Evolutionary conservation across 148 eudicot species (phyloP), one percentile per base, ranked within the genome.

Genomic region (Camellia japonica): DNA sequence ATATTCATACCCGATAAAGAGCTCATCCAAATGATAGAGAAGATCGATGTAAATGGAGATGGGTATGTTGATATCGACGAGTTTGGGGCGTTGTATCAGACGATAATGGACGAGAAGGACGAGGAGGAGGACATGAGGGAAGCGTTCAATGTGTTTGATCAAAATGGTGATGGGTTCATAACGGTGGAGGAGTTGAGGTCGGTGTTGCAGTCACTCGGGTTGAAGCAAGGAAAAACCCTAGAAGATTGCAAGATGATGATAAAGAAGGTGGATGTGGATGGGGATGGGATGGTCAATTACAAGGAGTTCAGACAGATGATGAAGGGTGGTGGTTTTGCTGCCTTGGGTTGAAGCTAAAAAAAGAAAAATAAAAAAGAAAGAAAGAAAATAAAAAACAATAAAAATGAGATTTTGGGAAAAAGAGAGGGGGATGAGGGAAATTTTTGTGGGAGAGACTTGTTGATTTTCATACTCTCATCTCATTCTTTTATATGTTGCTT

Each of bases 1-100:
- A 86, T 86, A 18, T 73, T 60, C 87, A 84, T 86, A 0, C 83
- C 84, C 0, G 89, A 86, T 18, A 19, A 42, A n/a, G 89, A 86
- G 18, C 77, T 86, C 20, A 56, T 65, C 2, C 81, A 82, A 16
- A 74, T 86, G 84, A 86, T 86, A 42, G 80, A 75, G 59, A 86
- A 81, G 23, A 86, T 86, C 30, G 88, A 86, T 23, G 74, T 73
- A 11, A 86, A 86, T 23, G 84, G 82, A 3, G 88, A 86, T 41
- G 88, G 88, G 3, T 76, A 55, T 30, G 80, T 83, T 30, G 88
- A 86, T 38, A 67, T 81, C 2, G 84, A 83, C 3, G 88, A 86
- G 68, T 83, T 86, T 30, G 84, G 84, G 5, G 81, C 70, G 9
- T 52, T 86, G 54, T 86, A 83, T 44, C 52, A 66, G 20, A 59